Conservation (phyloP, 1,284 basidiomycete species). For the Apiotrichum domesticum region DNA sequence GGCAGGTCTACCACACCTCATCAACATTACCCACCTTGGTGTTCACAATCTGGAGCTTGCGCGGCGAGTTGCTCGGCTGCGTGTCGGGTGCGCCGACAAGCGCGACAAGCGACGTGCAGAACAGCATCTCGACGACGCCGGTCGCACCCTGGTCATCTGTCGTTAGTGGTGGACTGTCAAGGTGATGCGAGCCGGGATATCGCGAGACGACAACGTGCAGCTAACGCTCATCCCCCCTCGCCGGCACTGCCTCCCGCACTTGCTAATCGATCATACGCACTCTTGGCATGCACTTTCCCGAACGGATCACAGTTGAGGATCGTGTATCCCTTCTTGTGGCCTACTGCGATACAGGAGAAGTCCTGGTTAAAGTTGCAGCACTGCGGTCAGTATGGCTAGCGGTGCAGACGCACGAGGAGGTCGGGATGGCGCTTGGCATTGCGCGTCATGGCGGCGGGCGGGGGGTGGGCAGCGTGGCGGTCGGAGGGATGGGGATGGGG, state of each 20-base stretch:
- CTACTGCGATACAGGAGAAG: conserved; percentile 74
- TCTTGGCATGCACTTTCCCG: conserved; percentile 89
- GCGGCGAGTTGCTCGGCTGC: conserved; percentile 74
- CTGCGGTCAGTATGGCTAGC: conserved; percentile 19
- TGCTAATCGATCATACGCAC: conserved; percentile 51
- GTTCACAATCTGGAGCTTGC: conserved; percentile 95
- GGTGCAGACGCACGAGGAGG: conserved; percentile 32
- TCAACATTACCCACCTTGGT: conserved; percentile 64
- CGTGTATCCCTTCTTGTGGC: conserved; percentile 90
- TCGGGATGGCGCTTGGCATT: conserved; percentile 43
- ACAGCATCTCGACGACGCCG: conserved; percentile 97
- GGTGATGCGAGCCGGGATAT: neutral
- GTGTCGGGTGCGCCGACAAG: conserved; percentile 86
- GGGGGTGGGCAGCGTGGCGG: too few relatives aligned
- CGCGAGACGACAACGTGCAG: neutral
- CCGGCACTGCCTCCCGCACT: neutral
- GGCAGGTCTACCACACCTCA: neutral
- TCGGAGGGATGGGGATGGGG: too few relatives aligned
- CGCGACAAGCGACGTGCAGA: conserved; percentile 95
- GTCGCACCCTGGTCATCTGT: conserved; percentile 74
- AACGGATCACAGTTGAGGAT: conserved; percentile 98
- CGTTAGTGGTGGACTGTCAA: neutral
- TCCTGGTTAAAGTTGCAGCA: conserved; percentile 49
- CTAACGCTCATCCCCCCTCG: neutral
- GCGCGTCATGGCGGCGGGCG: conserved; percentile 10